phyloP scores from a whole-genome alignment of 2,329 filamentous ascomycete species.

The Didymella glomerata region DNA sequence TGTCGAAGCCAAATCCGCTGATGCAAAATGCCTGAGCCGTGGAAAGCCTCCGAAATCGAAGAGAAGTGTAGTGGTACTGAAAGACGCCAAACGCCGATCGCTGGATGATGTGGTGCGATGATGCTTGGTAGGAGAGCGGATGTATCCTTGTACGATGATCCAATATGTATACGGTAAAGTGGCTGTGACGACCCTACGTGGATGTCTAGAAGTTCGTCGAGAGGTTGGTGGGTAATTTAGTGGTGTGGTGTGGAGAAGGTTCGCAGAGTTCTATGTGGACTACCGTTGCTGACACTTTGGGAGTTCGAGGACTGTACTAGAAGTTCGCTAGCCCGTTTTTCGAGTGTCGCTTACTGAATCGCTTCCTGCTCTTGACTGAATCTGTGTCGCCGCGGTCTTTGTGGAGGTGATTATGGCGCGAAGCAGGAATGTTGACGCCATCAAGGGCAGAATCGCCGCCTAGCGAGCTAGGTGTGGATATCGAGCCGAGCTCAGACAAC shows the following conservation, averaged over 20 bases:
- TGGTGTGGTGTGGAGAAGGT: not conserved
- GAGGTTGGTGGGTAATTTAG: not conserved
- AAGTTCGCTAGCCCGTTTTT: conserved; percentile 95
- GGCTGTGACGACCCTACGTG: conserved; percentile 16
- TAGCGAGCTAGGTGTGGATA: conserved; percentile 82
- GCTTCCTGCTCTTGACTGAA: conserved; percentile 66
- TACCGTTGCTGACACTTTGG: not conserved
- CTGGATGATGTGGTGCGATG: conserved; percentile 34
- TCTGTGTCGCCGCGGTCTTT: conserved; percentile 61
- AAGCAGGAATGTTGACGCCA: conserved; percentile 61
- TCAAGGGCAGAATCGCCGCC: conserved; percentile 61
- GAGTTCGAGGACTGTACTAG: conserved; percentile 52
- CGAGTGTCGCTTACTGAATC: conserved; percentile 91
- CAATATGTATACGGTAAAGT: conserved; percentile 17
- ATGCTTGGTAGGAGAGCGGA: conserved; percentile 20
- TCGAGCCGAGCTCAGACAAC: conserved; percentile 57
- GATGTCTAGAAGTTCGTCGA: conserved; percentile 15
- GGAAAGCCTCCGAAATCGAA: conserved; percentile 2
- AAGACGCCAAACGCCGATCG: conserved; percentile 40
- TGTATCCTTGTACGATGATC: conserved; percentile 14
- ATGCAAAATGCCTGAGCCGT: conserved; percentile 15
- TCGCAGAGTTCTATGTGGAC: not conserved
- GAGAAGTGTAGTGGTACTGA: conserved; percentile 6
- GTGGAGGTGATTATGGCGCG: conserved; percentile 59
- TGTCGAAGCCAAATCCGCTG: conserved; percentile 13